phyloP scores from a whole-genome alignment of 768 basidiomycete genomes.

The Amylocystis lapponica region DNA sequence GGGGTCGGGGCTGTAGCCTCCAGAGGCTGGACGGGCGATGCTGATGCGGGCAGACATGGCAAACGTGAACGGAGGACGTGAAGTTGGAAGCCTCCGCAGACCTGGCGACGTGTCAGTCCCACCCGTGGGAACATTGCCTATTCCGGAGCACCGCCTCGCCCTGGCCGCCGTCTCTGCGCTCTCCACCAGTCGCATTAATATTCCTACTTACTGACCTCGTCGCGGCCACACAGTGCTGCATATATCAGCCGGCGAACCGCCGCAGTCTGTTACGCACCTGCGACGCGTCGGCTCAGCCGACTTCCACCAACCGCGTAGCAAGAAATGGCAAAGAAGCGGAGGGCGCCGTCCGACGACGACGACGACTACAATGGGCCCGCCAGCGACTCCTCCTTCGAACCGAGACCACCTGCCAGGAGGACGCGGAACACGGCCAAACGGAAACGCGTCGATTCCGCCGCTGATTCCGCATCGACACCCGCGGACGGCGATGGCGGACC shows the following conservation, averaged over 20 bases:
- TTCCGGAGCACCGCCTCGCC: not conserved
- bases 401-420: constrained; percentile 5
- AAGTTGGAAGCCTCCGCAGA: constrained; percentile 7
- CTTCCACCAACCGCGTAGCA: too few relatives aligned
- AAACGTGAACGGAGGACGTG: constrained; percentile 8
- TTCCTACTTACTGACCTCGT: too few relatives aligned
- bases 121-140: constrained; percentile 22
- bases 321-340: constrained; percentile 28
- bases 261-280: too few relatives aligned
- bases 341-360: too few relatives aligned
- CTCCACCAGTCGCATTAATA: too few relatives aligned
- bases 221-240: too few relatives aligned
- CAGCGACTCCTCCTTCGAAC: constrained; percentile 21
- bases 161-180: too few relatives aligned
- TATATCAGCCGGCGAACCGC: too few relatives aligned
- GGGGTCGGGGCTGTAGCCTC: constrained; percentile 60
- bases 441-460: constrained; percentile 1
- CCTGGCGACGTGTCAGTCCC: constrained; percentile 23
- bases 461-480: too few relatives aligned
- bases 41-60: constrained; percentile 78
- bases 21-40: constrained; percentile 60
- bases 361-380: constrained; percentile 11
- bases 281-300: too few relatives aligned
- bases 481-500: not conserved
- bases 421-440: not conserved